phyloP scores from a whole-genome alignment of 1,139 yeast genomes.

The Williopsis jadinii region DNA sequence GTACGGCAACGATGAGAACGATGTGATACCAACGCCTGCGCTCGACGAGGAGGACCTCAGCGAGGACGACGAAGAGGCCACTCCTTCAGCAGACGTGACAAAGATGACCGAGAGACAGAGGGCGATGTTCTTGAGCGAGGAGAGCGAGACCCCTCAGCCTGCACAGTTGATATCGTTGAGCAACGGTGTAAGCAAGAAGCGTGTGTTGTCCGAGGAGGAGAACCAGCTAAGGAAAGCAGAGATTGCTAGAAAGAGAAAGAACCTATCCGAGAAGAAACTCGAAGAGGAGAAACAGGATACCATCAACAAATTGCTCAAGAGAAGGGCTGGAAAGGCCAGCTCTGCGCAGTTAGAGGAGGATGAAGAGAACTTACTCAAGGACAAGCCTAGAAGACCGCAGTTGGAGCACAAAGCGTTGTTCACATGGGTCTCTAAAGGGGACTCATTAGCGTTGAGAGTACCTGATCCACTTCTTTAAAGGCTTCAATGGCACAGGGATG shows the following conservation, averaged over 20 bases:
- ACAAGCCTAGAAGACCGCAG: slow-evolving; percentile 32
- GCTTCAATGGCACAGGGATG: not conserved
- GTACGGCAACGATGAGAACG: slow-evolving; percentile 7
- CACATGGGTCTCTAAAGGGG: slow-evolving; percentile 32
- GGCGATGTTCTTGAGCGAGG: slow-evolving; percentile 29
- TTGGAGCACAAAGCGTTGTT: slow-evolving; percentile 42
- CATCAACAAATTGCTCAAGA: slow-evolving; percentile 72
- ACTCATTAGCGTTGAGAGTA: slow-evolving; percentile 22
- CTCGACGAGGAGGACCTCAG: slow-evolving; percentile 21
- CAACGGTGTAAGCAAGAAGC: slow-evolving; percentile 34
- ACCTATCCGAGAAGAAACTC: slow-evolving; percentile 70
- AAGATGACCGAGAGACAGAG: slow-evolving; percentile 61
- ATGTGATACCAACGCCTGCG: slow-evolving; percentile 21
- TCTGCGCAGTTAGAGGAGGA: slow-evolving; percentile 33
- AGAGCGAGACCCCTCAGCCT: too few relatives aligned
- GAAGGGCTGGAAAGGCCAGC: slow-evolving; percentile 47
- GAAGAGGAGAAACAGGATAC: slow-evolving; percentile 95
- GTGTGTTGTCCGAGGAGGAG: slow-evolving; percentile 73
- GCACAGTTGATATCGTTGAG: slow-evolving; percentile 22
- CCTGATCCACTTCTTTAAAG: slow-evolving; percentile 12
- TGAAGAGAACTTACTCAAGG: slow-evolving; percentile 27
- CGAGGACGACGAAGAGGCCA: slow-evolving; percentile 22
- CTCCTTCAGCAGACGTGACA: slow-evolving; percentile 31
- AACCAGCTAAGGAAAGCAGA: slow-evolving; percentile 77
- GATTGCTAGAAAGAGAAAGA: slow-evolving; percentile 81